Base-by-base conservation (phyloP, 805 yeast species). In the Priceomyces castillae region DNA sequence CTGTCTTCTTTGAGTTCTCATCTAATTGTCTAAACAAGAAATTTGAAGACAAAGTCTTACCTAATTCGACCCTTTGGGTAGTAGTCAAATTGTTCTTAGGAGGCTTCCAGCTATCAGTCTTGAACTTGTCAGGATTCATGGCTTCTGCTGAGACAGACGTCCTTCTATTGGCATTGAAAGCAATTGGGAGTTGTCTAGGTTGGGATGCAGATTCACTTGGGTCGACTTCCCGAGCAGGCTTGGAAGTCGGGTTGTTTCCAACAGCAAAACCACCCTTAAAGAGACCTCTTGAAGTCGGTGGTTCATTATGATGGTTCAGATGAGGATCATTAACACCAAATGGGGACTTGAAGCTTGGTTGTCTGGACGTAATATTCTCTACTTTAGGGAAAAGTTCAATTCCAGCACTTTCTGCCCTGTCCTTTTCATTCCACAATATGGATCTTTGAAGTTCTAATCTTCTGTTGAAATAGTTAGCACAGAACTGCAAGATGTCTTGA, bases 131-230 rank as follows among this genome's bases (percentile, higher is more conserved):
- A 4, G 94, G 95, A 58, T 86, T 84, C 55, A 86, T 63, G 2
- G 94, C 84, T 65, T 90, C 97, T 4, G 96, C 97, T 43, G 90
- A 81, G 11, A 90, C 97, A 16, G 95, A 84, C 3, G 90, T 86
- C 69, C 97, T 81, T 71, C 97, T 81, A 61, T 82, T 78, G 41
- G 87, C 89, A 61, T 83, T 86, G 64, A 84, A 84, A 41, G 78
- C 74, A 44, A 73, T 63, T 31, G 86, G 88, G 44, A 81, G 46
- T 14, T 61, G 50, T 14, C 49, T 43, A 10, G 58, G 44, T 18
- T 10, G 50, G 18, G 30, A 16, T 11, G 44, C 30, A 7, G 59
- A 56, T 37, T 58, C 64, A 44, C 53, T 54, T 18, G 69, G 66
- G 43, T 59, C 67, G 19, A 55, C 48, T 37, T 60, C 67, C 14